Evolutionary conservation across 2,329 filamentous ascomycete species (phyloP).

Genomic region (Leptographium radiaticola): DNA sequence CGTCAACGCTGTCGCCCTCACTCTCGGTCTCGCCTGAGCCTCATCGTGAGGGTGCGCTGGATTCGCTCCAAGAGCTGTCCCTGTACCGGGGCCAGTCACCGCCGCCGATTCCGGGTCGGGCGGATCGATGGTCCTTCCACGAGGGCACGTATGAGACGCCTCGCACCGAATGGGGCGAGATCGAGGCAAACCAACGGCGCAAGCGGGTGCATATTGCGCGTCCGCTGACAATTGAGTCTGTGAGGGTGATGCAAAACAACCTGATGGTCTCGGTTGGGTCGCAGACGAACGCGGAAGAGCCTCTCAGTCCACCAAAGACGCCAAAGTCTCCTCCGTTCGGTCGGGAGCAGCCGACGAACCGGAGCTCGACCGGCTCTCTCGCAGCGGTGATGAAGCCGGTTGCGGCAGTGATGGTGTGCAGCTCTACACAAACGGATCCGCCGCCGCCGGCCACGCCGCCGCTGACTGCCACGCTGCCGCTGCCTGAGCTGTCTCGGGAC

Average conservation of each 20-base stretch:
- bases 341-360: constrained; percentile 19
- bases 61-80: not conserved
- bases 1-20: not conserved
- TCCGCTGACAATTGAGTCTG: constrained; percentile 35
- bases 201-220: constrained; percentile 50
- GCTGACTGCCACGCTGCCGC: constrained; percentile 2
- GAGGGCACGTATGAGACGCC: constrained; percentile 28
- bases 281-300: constrained; percentile 50
- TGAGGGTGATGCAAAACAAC: constrained; percentile 17
- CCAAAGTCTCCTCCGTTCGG: constrained; percentile 36
- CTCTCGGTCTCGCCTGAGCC: not conserved
- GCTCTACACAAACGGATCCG: constrained; percentile 48
- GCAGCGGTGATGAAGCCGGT: constrained; percentile 18
- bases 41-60: not conserved
- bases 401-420: constrained; percentile 31
- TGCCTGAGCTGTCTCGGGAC: not conserved
- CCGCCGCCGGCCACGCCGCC: constrained; percentile 12
- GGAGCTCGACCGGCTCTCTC: not conserved
- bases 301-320: constrained; percentile 52
- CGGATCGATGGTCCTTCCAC: constrained; percentile 15
- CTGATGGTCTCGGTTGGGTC: constrained; percentile 53
- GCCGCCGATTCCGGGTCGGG: constrained; percentile 18
- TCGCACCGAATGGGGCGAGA: constrained; percentile 36
- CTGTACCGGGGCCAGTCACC: constrained; percentile 18
- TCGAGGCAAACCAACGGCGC: constrained; percentile 61